Conservation (phyloP, 306 rosid species). For the Ormosia emarginata region DNA sequence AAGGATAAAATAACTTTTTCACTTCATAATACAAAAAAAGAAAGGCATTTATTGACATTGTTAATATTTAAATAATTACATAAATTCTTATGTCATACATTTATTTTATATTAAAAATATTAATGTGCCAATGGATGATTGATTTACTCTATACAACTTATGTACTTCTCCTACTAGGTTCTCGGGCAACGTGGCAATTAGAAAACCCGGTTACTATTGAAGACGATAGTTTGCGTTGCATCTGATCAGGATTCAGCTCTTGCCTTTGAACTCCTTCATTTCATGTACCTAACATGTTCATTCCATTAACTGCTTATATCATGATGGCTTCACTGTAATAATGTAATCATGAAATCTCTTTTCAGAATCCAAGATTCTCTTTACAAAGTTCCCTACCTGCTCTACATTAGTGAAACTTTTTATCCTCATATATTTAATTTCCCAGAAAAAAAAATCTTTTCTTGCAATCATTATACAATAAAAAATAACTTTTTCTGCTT, state of each 20-base stretch:
- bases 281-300: background rate
- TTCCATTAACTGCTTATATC: background rate
- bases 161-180: too few relatives aligned
- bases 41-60: too few relatives aligned
- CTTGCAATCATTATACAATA: background rate
- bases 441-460: background rate
- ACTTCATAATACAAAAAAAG: too few relatives aligned
- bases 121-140: too few relatives aligned
- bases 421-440: background rate
- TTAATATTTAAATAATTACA: too few relatives aligned
- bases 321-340: constrained; percentile 19
- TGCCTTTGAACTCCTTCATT: background rate
- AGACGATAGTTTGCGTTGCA: constrained; percentile 10
- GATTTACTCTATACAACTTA: too few relatives aligned
- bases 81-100: too few relatives aligned
- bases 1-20: too few relatives aligned
- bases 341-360: constrained; percentile 20
- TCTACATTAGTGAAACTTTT: constrained; percentile 1
- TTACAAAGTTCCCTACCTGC: constrained; percentile 11
- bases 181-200: constrained; percentile 7
- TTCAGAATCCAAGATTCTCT: constrained; percentile 35
- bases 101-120: too few relatives aligned
- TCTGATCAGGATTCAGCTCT: background rate
- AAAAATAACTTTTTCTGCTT: constrained; percentile 13
- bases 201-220: background rate